A percentile compares a stretch with the other conserved stretches of the same genome.
Evolutionary conservation across 768 basidiomycete genomes (phyloP).

Genomic region (Coprinopsis cinerea): DNA sequence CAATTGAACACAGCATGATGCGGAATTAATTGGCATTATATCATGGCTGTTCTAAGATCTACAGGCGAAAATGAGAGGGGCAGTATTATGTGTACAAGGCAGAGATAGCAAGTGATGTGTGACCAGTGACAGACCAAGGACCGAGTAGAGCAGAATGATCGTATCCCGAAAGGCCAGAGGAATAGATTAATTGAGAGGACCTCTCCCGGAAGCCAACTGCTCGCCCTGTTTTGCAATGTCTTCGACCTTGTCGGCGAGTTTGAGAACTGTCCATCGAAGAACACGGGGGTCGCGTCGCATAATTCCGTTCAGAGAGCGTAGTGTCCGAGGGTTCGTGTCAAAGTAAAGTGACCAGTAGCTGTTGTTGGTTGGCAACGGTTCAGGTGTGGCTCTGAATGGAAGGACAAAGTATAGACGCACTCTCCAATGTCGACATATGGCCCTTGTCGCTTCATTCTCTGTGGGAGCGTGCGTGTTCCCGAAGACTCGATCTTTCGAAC

Average conservation of each 20-base stretch:
- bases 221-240: slow-evolving; percentile 54
- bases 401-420: slow-evolving; percentile 42
- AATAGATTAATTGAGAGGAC: too few species aligned
- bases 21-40: slow-evolving; percentile 16
- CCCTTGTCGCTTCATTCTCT: slow-evolving; percentile 63
- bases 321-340: slow-evolving; percentile 72
- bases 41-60: neutral
- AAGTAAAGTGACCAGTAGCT: slow-evolving; percentile 93
- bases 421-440: slow-evolving; percentile 60
- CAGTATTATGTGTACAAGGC: neutral
- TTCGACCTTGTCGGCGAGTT: slow-evolving; percentile 68
- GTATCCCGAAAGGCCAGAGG: too few species aligned
- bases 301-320: slow-evolving; percentile 57
- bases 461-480: slow-evolving; percentile 70
- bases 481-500: slow-evolving; percentile 73
- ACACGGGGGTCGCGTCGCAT: slow-evolving; percentile 80
- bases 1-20: slow-evolving; percentile 5
- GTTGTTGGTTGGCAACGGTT: slow-evolving; percentile 8
- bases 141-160: too few species aligned
- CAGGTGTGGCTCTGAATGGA: neutral
- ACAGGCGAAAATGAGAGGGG: neutral
- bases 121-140: too few species aligned
- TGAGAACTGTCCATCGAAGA: slow-evolving; percentile 75
- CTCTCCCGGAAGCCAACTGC: too few species aligned
- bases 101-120: neutral